Conservation (phyloP, 2,329 filamentous ascomycete species). For the Penicillium sp. region DNA sequence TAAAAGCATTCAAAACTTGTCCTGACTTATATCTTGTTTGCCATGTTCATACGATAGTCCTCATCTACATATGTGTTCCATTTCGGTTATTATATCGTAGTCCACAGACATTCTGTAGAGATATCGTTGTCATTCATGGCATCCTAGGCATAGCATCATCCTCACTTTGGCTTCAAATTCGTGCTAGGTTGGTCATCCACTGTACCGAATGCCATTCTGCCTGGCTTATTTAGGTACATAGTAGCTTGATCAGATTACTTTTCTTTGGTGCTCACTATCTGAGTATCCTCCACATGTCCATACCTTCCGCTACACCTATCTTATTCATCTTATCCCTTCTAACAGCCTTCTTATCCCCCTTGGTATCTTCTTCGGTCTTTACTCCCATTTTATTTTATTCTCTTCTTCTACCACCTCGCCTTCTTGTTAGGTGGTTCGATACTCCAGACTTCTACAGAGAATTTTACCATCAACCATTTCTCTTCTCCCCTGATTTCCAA, state of each 20-base stretch:
- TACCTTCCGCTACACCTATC: neutral
- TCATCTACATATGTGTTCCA: neutral
- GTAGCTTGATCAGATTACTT: neutral
- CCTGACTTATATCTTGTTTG: neutral
- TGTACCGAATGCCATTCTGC: neutral
- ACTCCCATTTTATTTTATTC: no score
- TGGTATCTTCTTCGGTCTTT: neutral
- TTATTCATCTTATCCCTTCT: neutral
- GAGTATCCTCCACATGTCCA: neutral
- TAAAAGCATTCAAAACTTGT: neutral
- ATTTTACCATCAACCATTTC: neutral
- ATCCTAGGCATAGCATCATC: neutral
- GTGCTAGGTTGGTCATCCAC: neutral
- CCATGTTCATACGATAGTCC: neutral
- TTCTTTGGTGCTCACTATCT: neutral
- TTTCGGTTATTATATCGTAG: neutral
- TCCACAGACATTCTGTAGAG: neutral
- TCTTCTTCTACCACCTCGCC: no score
- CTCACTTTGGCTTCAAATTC: neutral
- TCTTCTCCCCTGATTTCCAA: neutral
- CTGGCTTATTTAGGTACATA: no score
- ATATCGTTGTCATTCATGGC: neutral
- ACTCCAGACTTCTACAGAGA: no score
- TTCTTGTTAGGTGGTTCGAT: no score
- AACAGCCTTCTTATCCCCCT: neutral